Base-by-base conservation (phyloP, 495 filamentous ascomycete species). In the Tetracladium setigerum region DNA sequence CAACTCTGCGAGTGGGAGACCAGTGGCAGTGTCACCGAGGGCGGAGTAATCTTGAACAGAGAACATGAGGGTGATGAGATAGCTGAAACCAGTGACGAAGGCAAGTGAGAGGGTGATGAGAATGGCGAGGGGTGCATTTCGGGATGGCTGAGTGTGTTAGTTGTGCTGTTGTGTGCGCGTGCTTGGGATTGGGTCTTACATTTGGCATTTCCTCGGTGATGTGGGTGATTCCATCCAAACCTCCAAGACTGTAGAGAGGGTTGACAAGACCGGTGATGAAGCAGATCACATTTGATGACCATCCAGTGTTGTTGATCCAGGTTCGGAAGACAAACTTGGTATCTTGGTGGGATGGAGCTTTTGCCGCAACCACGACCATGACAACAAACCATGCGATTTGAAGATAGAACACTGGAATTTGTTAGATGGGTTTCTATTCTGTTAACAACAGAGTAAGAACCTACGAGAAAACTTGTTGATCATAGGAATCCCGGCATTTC, bases 191-290 rank as follows among this genome's bases (percentile, higher is more conserved):
- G 34, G 9, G 55, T 44, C 71, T 68, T 1, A 72, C 72, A 2
- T 58, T 55, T 8, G 72, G 70, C 8, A 82, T 69, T 58, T 83
- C 80, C 56, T 84, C 80, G 2, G 80, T 76, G n/a, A 84, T 62
- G 56, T 83, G 80, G 0, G 76, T 77, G 0, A 74, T 78, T 18
- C 68, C 71, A 58, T 83, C 80, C 13, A 83, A 64, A 53, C 77
- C 77, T 27, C 74, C 69, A 52, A 83, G 82, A 43, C 69, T 68
- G 70, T 73, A 83, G 51, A 81, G 81, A 15, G 74, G 68, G 56
- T 79, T 79, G 52, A 81, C 73, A 16, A 83, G 62, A 11, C 80
- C 80, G 30, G 79, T 70, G 40, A 84, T 80, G 61, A 83, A 82
- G n/a, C 76, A 78, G 44, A 83, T 81, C 11, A 68, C 76, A 41